Percentiles rank a stretch among this genome's conserved stretches.
phyloP scores from a whole-genome alignment of 306 rosid species.

The Herpetospermum pedunculosum region DNA sequence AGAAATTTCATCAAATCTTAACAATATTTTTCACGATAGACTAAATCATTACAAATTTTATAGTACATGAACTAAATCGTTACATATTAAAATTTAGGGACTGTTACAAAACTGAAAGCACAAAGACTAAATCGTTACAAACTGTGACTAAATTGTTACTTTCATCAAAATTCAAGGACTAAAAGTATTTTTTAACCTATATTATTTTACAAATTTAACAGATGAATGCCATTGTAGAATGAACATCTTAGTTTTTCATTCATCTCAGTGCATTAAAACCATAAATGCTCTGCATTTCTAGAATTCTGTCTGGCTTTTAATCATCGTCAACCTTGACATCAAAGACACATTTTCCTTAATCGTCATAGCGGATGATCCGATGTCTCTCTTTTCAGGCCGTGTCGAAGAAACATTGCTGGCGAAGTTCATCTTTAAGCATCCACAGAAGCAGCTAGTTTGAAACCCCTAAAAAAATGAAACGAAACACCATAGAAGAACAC shows the following conservation, averaged over 20 bases:
- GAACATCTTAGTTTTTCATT: background rate
- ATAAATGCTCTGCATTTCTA: background rate
- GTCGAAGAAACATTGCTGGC: slow-evolving; percentile 32
- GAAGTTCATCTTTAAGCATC: slow-evolving; percentile 26
- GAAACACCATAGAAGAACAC: background rate
- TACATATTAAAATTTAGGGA: too few relatives aligned
- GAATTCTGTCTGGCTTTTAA: background rate
- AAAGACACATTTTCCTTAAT: background rate
- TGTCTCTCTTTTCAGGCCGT: slow-evolving; percentile 20
- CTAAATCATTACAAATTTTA: too few relatives aligned
- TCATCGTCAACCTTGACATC: background rate
- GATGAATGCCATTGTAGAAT: background rate
- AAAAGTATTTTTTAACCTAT: too few relatives aligned
- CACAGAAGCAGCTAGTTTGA: slow-evolving; percentile 17
- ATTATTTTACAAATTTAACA: background rate
- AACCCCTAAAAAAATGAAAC: background rate
- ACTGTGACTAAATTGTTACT: too few relatives aligned
- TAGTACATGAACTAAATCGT: too few relatives aligned
- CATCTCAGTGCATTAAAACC: background rate
- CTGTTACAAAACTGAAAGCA: too few relatives aligned
- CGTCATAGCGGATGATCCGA: background rate
- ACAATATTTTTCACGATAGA: too few relatives aligned
- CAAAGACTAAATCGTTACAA: too few relatives aligned
- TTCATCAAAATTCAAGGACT: too few relatives aligned
- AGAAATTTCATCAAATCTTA: too few relatives aligned